Percentiles rank a stretch among this genome's conserved stretches.
Conservation (phyloP, 2,329 filamentous ascomycete species). For the Talaromyces rugulosus region DNA sequence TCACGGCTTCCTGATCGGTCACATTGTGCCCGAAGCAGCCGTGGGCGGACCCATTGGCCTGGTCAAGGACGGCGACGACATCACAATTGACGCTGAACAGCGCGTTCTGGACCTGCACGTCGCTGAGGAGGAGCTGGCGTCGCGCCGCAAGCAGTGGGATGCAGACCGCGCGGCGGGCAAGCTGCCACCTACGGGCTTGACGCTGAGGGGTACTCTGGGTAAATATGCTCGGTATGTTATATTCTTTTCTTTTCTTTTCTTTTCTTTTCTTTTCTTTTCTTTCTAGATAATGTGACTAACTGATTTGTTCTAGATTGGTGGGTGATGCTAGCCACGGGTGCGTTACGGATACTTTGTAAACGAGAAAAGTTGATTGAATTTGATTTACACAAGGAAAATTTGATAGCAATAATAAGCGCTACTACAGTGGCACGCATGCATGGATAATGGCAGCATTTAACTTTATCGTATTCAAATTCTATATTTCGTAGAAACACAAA, state of each 20-base stretch:
- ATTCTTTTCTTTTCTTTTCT: conserved; percentile 3
- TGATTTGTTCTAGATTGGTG: conserved; percentile 26
- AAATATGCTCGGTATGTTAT: conserved; percentile 58
- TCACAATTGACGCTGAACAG: conserved; percentile 77
- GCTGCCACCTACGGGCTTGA: conserved; percentile 50
- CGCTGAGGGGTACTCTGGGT: conserved; percentile 61
- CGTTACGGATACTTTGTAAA: conserved; percentile 39
- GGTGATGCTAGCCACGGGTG: conserved; percentile 46
- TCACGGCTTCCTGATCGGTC: conserved; percentile 83
- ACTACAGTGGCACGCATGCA: too few species aligned
- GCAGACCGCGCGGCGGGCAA: conserved; percentile 35
- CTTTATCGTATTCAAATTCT: too few species aligned
- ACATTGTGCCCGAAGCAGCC: conserved; percentile 82
- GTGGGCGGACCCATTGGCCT: conserved; percentile 81
- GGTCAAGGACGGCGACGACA: conserved; percentile 73
- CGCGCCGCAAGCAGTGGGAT: conserved; percentile 58
- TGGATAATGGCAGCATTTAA: background rate
- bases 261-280: background rate
- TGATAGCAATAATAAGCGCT: background rate
- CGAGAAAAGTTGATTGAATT: background rate
- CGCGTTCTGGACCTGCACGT: conserved; percentile 63
- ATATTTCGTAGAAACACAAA: too few species aligned
- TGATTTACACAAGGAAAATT: background rate
- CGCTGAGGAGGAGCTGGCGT: conserved; percentile 59
- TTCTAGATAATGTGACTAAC: background rate